phyloP scores from a whole-genome alignment of 2,329 filamentous ascomycete genomes.

The Xylariaceae sp. region DNA sequence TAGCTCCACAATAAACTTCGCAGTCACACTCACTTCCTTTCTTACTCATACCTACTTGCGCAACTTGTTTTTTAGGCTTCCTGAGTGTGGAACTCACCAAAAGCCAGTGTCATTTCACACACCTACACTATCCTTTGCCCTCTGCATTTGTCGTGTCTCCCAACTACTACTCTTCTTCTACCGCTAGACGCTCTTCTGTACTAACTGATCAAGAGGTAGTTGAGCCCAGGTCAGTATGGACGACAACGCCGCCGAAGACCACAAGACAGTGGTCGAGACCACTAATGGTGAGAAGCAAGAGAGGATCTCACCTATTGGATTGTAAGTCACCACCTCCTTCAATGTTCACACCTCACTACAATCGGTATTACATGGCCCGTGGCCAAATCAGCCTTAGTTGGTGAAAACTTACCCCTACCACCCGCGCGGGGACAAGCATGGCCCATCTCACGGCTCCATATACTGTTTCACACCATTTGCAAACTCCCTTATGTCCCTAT shows the following conservation, averaged over 20 bases:
- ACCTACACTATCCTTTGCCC: too few species aligned
- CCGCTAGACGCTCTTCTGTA: too few species aligned
- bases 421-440: too few species aligned
- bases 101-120: too few species aligned
- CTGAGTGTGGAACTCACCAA: too few species aligned
- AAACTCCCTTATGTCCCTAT: neutral
- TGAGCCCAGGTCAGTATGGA: conserved; percentile 10
- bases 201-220: neutral
- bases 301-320: conserved; percentile 5
- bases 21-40: too few species aligned
- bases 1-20: too few species aligned
- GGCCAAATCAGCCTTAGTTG: neutral
- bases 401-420: neutral
- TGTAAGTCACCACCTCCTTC: conserved; percentile 11
- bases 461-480: neutral
- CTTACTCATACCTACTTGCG: too few species aligned
- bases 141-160: too few species aligned
- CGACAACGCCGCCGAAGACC: conserved; percentile 9
- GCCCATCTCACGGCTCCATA: neutral
- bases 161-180: too few species aligned
- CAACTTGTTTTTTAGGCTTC: too few species aligned
- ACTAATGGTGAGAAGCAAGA: conserved; percentile 12
- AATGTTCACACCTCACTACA: neutral
- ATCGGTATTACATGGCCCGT: neutral
- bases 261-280: conserved; percentile 4